Evolutionary conservation across 1,284 basidiomycete species (phyloP).

Genomic region (Omphalotus olearius): DNA sequence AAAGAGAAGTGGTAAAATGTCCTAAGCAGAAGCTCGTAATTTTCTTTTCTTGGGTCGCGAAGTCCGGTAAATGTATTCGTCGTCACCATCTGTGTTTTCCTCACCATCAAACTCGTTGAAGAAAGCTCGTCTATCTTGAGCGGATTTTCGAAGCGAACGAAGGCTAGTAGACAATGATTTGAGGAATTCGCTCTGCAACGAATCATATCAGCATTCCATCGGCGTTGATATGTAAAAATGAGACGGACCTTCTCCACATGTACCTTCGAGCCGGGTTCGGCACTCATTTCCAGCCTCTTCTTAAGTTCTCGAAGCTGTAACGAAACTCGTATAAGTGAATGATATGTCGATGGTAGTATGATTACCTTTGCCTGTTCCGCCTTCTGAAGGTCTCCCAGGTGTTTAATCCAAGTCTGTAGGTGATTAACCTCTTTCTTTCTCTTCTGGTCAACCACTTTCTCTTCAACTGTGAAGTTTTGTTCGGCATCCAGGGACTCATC

Average conservation of each 20-base stretch:
- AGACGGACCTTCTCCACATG: conserved; percentile 51
- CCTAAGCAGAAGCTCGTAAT: neutral
- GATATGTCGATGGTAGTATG: conserved; percentile 13
- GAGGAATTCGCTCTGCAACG: conserved; percentile 44
- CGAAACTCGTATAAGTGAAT: conserved; percentile 7
- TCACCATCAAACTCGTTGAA: neutral
- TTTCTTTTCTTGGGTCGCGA: conserved; percentile 8
- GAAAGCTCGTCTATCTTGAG: conserved; percentile 26
- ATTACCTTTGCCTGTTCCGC: conserved; percentile 64
- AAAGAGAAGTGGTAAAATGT: neutral
- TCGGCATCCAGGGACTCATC: conserved; percentile 48
- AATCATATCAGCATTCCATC: neutral
- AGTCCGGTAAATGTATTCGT: conserved; percentile 3
- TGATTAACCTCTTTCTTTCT: conserved; percentile 41
- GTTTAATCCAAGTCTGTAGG: conserved; percentile 64
- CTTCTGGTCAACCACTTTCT: conserved; percentile 32
- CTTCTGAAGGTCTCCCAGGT: conserved; percentile 51
- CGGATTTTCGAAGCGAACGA: conserved; percentile 55
- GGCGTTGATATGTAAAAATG: neutral
- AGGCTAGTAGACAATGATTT: conserved; percentile 52
- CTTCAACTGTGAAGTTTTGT: conserved; percentile 26
- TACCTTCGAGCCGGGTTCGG: conserved; percentile 38
- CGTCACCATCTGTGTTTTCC: conserved; percentile 1
- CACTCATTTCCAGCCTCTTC: conserved; percentile 45
- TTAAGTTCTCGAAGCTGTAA: conserved; percentile 58